Evolutionary conservation across 1,284 basidiomycete genomes (phyloP).

Genomic region (Albatrellus sp.): DNA sequence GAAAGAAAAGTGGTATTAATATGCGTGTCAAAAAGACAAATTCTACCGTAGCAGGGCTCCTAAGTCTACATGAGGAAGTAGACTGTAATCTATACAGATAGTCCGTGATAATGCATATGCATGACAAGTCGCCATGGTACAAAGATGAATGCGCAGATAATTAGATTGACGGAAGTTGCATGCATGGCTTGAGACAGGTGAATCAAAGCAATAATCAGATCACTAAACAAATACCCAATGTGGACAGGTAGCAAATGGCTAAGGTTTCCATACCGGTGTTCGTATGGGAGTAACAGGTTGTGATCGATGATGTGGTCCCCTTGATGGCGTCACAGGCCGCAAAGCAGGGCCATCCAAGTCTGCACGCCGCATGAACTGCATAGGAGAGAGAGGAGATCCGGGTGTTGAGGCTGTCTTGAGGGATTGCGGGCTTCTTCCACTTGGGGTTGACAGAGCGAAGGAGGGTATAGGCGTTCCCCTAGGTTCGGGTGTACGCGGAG

Average conservation of each 20-base stretch:
- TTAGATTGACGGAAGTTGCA: too few relatives aligned
- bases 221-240: background rate
- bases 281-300: background rate
- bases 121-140: background rate
- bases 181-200: background rate
- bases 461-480: slow-evolving; percentile 30
- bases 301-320: slow-evolving; percentile 13
- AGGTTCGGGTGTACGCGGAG: slow-evolving; percentile 62
- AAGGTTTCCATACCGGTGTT: slow-evolving; percentile 14
- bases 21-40: too few relatives aligned
- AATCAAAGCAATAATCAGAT: slow-evolving; percentile 1
- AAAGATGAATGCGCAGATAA: background rate
- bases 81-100: background rate
- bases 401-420: slow-evolving; percentile 31
- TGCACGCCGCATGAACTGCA: slow-evolving; percentile 46
- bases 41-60: background rate
- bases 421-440: slow-evolving; percentile 31
- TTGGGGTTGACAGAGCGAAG: slow-evolving; percentile 36
- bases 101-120: slow-evolving; percentile 8
- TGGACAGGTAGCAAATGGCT: background rate
- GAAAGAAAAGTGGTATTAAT: too few relatives aligned
- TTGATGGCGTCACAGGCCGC: slow-evolving; percentile 32
- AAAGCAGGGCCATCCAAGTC: slow-evolving; percentile 20
- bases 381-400: slow-evolving; percentile 38
- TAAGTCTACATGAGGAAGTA: slow-evolving; percentile 1